Evolutionary conservation across 2,329 filamentous ascomycete genomes (phyloP).

Genomic region (Malbranchea zuffiana): DNA sequence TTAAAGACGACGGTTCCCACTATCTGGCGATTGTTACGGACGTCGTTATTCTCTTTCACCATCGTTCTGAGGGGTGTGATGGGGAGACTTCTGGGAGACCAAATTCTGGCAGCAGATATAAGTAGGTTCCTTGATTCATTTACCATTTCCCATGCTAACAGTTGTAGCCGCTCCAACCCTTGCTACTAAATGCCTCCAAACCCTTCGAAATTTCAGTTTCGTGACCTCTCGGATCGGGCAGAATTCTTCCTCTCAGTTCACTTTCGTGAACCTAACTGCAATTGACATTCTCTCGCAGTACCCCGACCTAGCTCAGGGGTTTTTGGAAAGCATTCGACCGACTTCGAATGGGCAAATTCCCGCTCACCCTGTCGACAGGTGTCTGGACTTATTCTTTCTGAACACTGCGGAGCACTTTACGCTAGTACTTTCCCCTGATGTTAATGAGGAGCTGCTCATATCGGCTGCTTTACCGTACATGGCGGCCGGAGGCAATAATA

Average conservation of each 20-base stretch:
- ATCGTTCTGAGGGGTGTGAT: constrained; percentile 65
- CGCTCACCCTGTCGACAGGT: constrained; percentile 55
- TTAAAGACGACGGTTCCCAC: constrained; percentile 55
- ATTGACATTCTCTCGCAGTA: constrained; percentile 72
- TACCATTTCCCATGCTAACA: constrained; percentile 12
- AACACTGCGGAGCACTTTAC: constrained; percentile 78
- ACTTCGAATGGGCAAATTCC: constrained; percentile 47
- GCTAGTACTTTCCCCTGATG: constrained; percentile 52
- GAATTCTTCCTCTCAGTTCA: constrained; percentile 68
- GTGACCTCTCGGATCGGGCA: constrained; percentile 65
- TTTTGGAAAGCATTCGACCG: constrained; percentile 54
- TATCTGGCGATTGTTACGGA: constrained; percentile 65
- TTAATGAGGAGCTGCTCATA: constrained; percentile 63
- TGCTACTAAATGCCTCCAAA: constrained; percentile 60
- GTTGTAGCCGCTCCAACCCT: constrained; percentile 49
- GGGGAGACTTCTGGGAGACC: constrained; percentile 52
- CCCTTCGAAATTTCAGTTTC: constrained; percentile 69
- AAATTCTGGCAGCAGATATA: constrained; percentile 42
- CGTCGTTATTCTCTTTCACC: constrained; percentile 63
- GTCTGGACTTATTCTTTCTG: constrained; percentile 77
- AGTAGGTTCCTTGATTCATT: constrained; percentile 26
- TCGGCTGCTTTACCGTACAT: constrained; percentile 67
- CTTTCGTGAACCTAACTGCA: constrained; percentile 69
- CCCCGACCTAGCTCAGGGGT: constrained; percentile 52
- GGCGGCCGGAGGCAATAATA: constrained; percentile 44